These are phyloP conservation scores for Leptographium radiaticola DNA, from an alignment of 2,329 filamentous ascomycete species.

Conservation along the genomic window DNA sequence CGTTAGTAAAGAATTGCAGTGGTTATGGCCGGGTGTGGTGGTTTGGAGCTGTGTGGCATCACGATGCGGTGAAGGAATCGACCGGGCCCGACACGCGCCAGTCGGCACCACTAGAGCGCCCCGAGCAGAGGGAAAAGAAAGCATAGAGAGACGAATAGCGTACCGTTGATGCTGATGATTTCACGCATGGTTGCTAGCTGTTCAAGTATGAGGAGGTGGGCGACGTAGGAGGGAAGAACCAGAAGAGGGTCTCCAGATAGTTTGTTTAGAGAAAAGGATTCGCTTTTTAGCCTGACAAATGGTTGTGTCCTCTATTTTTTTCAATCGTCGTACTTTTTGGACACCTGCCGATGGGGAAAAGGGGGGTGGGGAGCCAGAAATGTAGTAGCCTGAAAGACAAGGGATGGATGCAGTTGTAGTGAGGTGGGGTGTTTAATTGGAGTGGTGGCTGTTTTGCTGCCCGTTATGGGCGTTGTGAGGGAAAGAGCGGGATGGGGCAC, in stretches of 20 bases:
- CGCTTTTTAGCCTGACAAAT: conserved; percentile 5
- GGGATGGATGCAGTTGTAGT: conserved; percentile 4
- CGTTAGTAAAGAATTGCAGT: conserved; percentile 33
- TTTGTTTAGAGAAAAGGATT: conserved; percentile 2
- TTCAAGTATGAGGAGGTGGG: background rate
- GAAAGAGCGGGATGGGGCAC: background rate
- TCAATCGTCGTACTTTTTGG: conserved; percentile 1
- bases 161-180: conserved; percentile 99
- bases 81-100: conserved; percentile 11
- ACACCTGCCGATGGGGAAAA: conserved; percentile 8
- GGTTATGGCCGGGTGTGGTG: background rate
- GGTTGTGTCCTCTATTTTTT: conserved; percentile 3
- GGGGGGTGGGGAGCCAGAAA: conserved; percentile 2
- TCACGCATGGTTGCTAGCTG: conserved; percentile 73
- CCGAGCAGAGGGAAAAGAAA: background rate
- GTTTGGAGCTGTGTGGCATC: background rate
- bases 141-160: conserved; percentile 21
- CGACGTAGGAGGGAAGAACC: background rate
- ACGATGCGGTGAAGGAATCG: conserved; percentile 12
- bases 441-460: background rate
- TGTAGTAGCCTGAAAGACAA: conserved; percentile 5
- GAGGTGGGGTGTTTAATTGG: conserved; percentile 3
- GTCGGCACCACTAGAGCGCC: background rate
- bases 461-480: background rate
- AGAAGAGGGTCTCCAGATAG: background rate